These are phyloP conservation scores for Mesembryanthemum crystallinum DNA, from an alignment of 148 eudicot species.

Conservation along the genomic window DNA sequence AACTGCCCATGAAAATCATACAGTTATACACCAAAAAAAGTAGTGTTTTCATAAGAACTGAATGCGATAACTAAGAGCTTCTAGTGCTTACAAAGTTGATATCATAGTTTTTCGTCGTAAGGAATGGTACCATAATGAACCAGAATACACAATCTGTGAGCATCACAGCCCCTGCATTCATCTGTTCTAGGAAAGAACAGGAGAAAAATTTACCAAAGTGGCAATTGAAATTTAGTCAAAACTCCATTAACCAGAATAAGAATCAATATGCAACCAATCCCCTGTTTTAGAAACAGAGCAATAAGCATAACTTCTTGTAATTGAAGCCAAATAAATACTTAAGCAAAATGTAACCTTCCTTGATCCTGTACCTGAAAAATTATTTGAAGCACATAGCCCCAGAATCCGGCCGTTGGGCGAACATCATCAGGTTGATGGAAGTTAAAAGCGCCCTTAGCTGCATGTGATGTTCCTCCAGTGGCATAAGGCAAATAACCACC, in stretches of 20 bases:
- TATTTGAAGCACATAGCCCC: slow-evolving; percentile 71
- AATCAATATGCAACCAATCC: background rate
- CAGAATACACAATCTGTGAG: slow-evolving; percentile 84
- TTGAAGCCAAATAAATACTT: background rate
- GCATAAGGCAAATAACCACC: slow-evolving; percentile 28
- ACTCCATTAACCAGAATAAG: background rate
- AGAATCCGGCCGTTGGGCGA: slow-evolving; percentile 62
- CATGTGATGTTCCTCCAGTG: slow-evolving; percentile 24
- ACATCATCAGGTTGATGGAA: slow-evolving; percentile 26
- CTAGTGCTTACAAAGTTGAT: slow-evolving; percentile 67
- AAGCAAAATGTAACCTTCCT: background rate
- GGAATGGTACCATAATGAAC: slow-evolving; percentile 76
- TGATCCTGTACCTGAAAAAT: slow-evolving; percentile 55
- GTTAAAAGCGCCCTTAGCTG: slow-evolving; percentile 23
- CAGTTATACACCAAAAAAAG: background rate
- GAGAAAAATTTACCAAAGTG: background rate
- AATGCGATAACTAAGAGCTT: background rate
- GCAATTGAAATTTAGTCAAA: background rate
- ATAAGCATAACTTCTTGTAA: background rate
- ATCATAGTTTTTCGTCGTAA: slow-evolving; percentile 53
- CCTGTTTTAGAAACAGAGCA: slow-evolving; percentile 21
- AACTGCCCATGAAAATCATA: slow-evolving; percentile 40
- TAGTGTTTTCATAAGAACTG: background rate
- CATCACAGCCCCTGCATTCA: slow-evolving; percentile 94
- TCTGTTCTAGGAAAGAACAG: slow-evolving; percentile 29